Conservation (phyloP, 306 rosid genomes). For the Prinsepia uniflora region DNA sequence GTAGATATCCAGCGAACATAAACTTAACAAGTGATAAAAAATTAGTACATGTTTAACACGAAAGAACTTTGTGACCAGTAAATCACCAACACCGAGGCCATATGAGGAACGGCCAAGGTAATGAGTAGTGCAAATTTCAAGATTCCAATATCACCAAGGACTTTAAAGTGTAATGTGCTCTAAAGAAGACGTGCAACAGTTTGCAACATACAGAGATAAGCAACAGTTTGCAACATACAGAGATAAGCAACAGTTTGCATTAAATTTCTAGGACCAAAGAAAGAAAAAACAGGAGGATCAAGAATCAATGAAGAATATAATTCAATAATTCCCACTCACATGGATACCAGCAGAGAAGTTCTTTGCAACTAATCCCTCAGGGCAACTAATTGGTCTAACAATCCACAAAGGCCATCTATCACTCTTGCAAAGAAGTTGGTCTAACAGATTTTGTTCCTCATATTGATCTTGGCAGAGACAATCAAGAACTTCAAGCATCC, state of each 20-base stretch:
- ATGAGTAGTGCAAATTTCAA: neutral
- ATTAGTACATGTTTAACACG: neutral
- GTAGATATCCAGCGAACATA: neutral
- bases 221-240: neutral
- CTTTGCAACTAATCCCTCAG: slow-evolving; percentile 36
- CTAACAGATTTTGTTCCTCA: slow-evolving; percentile 63
- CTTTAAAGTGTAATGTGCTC: neutral
- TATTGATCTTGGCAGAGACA: slow-evolving; percentile 44
- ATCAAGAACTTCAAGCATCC: slow-evolving; percentile 76
- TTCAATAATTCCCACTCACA: slow-evolving; percentile 27
- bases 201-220: too few relatives aligned
- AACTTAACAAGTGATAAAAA: neutral
- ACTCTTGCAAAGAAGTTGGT: slow-evolving; percentile 53
- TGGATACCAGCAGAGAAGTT: slow-evolving; percentile 23
- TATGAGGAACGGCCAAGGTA: neutral
- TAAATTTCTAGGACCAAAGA: neutral
- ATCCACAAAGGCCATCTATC: slow-evolving; percentile 74
- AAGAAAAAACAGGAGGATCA: neutral
- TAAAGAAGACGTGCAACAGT: neutral
- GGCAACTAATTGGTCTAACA: slow-evolving; percentile 23
- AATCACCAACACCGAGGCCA: neutral
- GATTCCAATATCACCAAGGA: neutral
- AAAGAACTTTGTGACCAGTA: neutral
- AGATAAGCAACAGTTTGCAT: neutral
- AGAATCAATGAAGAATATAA: slow-evolving; percentile 18